A percentile compares a stretch with the other conserved stretches of the same genome.
These are phyloP conservation scores for Saturnispora quitensis DNA, from an alignment of 805 yeast genomes.

Conservation along the genomic window DNA sequence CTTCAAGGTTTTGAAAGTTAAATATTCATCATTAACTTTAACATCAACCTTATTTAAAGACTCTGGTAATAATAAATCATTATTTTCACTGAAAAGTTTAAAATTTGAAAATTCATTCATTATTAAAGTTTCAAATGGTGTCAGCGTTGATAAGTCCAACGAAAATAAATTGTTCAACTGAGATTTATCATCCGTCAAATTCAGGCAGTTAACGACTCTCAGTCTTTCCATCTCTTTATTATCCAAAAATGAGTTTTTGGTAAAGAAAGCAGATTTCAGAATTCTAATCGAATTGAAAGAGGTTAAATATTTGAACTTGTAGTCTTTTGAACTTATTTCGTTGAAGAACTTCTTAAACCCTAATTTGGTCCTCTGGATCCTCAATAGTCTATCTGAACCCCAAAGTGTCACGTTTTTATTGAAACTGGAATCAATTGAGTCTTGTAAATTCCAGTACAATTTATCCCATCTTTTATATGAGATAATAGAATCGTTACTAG, in stretches of 20 bases:
- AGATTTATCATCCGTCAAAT: not conserved
- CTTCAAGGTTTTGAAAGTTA: not conserved
- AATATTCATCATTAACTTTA: not conserved
- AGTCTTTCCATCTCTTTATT: not conserved
- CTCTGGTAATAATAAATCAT: not conserved
- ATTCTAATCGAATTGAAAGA: not conserved
- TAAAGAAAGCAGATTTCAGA: not conserved
- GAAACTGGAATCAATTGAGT: conserved; percentile 5
- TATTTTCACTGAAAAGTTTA: not conserved
- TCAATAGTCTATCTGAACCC: conserved; percentile 3
- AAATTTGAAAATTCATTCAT: conserved; percentile 2
- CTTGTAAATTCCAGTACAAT: conserved; percentile 9
- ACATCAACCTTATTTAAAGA: too few species aligned
- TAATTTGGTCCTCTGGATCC: not conserved
- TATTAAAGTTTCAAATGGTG: conserved; percentile 9
- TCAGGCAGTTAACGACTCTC: not conserved
- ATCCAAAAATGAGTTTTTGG: not conserved
- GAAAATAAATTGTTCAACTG: conserved; percentile 3
- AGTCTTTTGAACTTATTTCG: not conserved
- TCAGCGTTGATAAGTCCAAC: conserved; percentile 7
- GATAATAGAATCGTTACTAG: conserved; percentile 1
- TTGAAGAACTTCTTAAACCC: not conserved
- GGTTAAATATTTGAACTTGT: not conserved
- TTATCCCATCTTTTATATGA: conserved; percentile 8
- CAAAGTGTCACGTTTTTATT: conserved; percentile 3